Evolutionary conservation across 768 basidiomycete genomes (phyloP).

Genomic region (Sporobolomyces phaffii): DNA sequence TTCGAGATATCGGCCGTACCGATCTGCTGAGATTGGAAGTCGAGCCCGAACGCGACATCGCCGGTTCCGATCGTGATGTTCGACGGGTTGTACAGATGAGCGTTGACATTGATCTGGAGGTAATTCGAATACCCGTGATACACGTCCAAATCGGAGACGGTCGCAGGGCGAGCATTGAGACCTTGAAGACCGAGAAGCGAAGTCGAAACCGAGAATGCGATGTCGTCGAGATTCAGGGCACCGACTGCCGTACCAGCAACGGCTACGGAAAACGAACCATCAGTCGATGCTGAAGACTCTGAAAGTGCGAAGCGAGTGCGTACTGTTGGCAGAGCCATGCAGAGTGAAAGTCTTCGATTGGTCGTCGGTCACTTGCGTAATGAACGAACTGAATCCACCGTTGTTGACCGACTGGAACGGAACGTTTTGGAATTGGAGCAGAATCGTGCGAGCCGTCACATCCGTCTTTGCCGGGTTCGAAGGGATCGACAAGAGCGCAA

Average conservation of each 20-base stretch:
- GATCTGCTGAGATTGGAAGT: slow-evolving; percentile 57
- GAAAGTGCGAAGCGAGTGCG: neutral
- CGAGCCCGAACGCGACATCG: slow-evolving; percentile 59
- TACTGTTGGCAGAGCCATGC: slow-evolving; percentile 20
- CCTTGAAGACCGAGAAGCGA: slow-evolving; percentile 62
- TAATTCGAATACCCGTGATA: slow-evolving; percentile 62
- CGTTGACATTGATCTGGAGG: slow-evolving; percentile 62
- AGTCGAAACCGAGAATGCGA: slow-evolving; percentile 58
- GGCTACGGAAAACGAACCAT: neutral
- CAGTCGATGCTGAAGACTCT: neutral
- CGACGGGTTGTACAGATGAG: slow-evolving; percentile 58
- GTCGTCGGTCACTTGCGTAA: slow-evolving; percentile 51
- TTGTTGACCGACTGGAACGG: slow-evolving; percentile 56
- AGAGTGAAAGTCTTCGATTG: slow-evolving; percentile 14
- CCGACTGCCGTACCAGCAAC: slow-evolving; percentile 62
- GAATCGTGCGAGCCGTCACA: slow-evolving; percentile 58
- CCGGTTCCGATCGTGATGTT: slow-evolving; percentile 55
- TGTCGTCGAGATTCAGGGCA: slow-evolving; percentile 54
- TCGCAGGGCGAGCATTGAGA: slow-evolving; percentile 56
- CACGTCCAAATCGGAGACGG: slow-evolving; percentile 59
- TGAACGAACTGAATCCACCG: slow-evolving; percentile 57
- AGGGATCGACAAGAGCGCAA: slow-evolving; percentile 60
- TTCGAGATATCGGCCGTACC: slow-evolving; percentile 58
- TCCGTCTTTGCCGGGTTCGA: slow-evolving; percentile 58
- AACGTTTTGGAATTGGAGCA: slow-evolving; percentile 57